Base-by-base conservation (phyloP, 805 yeast species). In the Kazachstania taianensis region DNA sequence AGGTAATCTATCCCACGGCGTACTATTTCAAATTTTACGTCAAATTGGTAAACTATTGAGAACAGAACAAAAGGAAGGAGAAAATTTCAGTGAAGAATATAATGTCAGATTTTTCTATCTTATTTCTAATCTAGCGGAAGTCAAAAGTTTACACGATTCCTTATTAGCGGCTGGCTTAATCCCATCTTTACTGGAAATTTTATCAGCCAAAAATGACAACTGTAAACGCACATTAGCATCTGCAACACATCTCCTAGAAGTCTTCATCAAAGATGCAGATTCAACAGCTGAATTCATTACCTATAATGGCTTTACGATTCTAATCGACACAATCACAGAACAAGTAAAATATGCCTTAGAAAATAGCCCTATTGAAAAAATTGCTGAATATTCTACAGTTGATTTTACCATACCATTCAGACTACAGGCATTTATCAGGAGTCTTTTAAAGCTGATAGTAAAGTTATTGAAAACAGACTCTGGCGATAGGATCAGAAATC, bases 1-100 rank as follows among this genome's bases (percentile, higher is more conserved):
- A 15, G 96, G 92, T 7, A 84, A 84, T 53, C 85, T 87, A 27
- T 75, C 78, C 41, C 95, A 87, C 57, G 96, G 96, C 1, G 60
- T 76, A 9, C 51, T 87, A 27, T 82, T 81, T 61, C 86, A 82
- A 49, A 70, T 78, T 20, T 54, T 86, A 20, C 70, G 87, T 38
- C 66, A 66, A 29, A 72, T 84, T n/a, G 64, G 73, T 37, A 73
- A 75, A 39, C 59, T 67, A 28, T 45, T 75, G 24, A 57, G 64
- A 32, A 67, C 70, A 1, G 66, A 59, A 40, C 12, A 22, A 22
- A 9, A 9, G 12, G 66, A 59, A 41, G 40, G 44, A 1, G 42
- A 49, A 5, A 54, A 50, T 15, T 52, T 63, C 5, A 72, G 70
- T 19, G 77, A 76, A 40, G 70, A 69, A 19, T 67, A 59, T 51